A percentile compares a stretch with the other conserved stretches of the same genome.
phyloP scores from a whole-genome alignment of 768 basidiomycete species.

The Chalciporus pseudorubinellus region DNA sequence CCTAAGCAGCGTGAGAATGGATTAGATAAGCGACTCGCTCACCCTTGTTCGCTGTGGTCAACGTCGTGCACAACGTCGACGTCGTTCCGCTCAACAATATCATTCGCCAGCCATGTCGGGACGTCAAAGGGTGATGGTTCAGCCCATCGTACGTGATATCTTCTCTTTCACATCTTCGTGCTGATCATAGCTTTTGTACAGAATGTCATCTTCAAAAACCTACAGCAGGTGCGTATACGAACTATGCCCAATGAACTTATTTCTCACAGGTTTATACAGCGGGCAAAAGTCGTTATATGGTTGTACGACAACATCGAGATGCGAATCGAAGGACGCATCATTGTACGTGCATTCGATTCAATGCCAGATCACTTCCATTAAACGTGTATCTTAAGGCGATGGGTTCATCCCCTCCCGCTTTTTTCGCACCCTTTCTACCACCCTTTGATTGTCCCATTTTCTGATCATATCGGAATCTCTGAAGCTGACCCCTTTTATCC shows the following conservation, averaged over 20 bases:
- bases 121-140: slow-evolving; percentile 97
- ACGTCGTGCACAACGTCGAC: slow-evolving; percentile 10
- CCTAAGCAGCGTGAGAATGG: slow-evolving; percentile 17
- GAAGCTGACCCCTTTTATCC: slow-evolving; percentile 24
- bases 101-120: slow-evolving; percentile 67
- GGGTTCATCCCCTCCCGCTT: slow-evolving; percentile 12
- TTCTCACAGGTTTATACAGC: slow-evolving; percentile 43
- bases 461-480: neutral
- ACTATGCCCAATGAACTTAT: slow-evolving; percentile 1
- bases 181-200: slow-evolving; percentile 32
- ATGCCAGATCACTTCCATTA: slow-evolving; percentile 34
- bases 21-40: slow-evolving; percentile 18
- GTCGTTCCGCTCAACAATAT: neutral
- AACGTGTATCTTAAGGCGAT: slow-evolving; percentile 41
- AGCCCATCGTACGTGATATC: slow-evolving; percentile 83
- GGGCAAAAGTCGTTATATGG: slow-evolving; percentile 87
- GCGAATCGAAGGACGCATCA: slow-evolving; percentile 93
- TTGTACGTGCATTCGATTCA: slow-evolving; percentile 58
- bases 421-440: slow-evolving; percentile 4
- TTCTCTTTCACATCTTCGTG: neutral
- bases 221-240: slow-evolving; percentile 65
- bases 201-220: slow-evolving; percentile 99
- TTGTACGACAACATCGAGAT: slow-evolving; percentile 96
- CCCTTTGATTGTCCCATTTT: slow-evolving; percentile 1
- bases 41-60: neutral